Base-by-base conservation (phyloP, 805 yeast genomes). In the Kuraishia hungarica region DNA sequence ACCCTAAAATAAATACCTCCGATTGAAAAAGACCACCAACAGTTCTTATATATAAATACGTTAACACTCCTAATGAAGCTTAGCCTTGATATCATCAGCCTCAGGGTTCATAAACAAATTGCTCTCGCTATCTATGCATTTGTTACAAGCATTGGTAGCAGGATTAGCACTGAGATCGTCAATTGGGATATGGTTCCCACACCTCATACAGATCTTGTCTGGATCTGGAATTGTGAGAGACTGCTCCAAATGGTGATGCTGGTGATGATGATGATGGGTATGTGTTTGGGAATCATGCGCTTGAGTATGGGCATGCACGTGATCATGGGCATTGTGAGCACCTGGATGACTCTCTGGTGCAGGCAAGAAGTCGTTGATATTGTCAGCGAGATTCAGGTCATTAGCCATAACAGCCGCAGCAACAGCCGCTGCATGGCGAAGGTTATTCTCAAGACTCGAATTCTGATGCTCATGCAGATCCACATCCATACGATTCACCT, bases 101-200 rank as follows among this genome's bases (percentile, higher is more conserved):
- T 62, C 64, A 10, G 65, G 62, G 55, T 61, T 61, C 65, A 62
- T 61, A 48, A 61, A 62, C 53, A 62, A 50, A 51, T 62, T 60
- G 39, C 60, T 59, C 10, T 62, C 57, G 43, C 46, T 58, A n/a
- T 59, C 62, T 8, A 61, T 52, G 55, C 67, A 65, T 48, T 65
- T 63, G n/a, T 64, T 60, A 51, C 68, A 65, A 13, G 58, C 55
- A 55, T 60, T 65, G 5, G 67, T 60, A 2, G 64, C 63, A 2
- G 67, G 67, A 50, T 64, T 61, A 48, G 61, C 58, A 53, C 59
- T 62, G 47, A 65, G 57, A 35, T 65, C 68, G 51, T 65, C 68
- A 47, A 65, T 64, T 35, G 64, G 65, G 29, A 64, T 63, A 50
- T 53, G 56, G 46, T 61, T 54, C 17, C 67, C 67, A 56, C 68